Base-by-base conservation (phyloP, 129 eudicot genomes). In the Glebionis coronaria region DNA sequence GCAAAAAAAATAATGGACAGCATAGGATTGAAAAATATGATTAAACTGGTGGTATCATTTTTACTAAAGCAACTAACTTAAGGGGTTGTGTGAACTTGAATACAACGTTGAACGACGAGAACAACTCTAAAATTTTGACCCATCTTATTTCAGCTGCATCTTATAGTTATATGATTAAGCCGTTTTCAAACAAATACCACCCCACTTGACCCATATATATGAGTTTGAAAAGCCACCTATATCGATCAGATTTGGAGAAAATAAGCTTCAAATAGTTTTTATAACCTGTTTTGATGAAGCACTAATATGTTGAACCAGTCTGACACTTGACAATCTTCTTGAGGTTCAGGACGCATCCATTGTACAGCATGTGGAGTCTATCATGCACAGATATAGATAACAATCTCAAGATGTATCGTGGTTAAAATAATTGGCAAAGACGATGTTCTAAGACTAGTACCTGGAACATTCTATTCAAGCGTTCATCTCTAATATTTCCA, bases 321-420 rank as follows among this genome's bases (percentile, higher is more conserved):
- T 53, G 97, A 84, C 60, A 88, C 93, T 84, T 94, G 78, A 78
- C 90, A 87, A 12, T 76, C 86, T 80, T 88, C 88, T 70, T 84
- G 91, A 80, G 92, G 82, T 70, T 93, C 99, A 52, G 99, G 99
- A 63, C 99, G 85, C 99, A 94, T 94, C 99, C 97, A 94, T 64
- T 94, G 97, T 74, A 94, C 93, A 23, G 95, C 97, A 81, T 94
- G 99, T 51, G 99, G 99, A 9, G 99, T 94, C 99, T 94, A 66
- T 21, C 29, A 31, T 44, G 35, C 56, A n/a, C 59, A 51, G 44
- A 69, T 6, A 69, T 6, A 73, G 12, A 69, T 67, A 66, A 10
- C 49, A 77, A 45, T 56, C 29, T 64, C 20, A 58, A 13, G 7
- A 74, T 44, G 18, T 15, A 60, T 12, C 16, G 49, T 60, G 10